Percentiles rank a stretch among this genome's conserved stretches.
These are phyloP conservation scores for Alternaria gansuensis DNA, from an alignment of 2,329 filamentous ascomycete species.

Conservation along the genomic window DNA sequence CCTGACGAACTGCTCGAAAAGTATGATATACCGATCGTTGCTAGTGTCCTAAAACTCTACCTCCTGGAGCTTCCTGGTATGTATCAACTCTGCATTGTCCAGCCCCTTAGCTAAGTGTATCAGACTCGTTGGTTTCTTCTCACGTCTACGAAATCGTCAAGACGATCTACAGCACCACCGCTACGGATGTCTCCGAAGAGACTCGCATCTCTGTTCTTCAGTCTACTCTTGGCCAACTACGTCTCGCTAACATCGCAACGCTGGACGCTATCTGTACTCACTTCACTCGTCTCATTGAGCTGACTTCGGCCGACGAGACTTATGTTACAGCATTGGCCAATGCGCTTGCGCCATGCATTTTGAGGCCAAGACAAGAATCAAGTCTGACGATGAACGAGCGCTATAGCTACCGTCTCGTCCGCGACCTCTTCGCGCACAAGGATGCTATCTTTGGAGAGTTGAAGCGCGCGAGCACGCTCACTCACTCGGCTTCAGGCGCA, in stretches of 20 bases:
- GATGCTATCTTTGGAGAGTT: conserved; percentile 94
- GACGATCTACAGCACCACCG: conserved; percentile 90
- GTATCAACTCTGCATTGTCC: conserved; percentile 39
- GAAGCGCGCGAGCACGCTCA: conserved; percentile 83
- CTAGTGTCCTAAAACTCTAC: conserved; percentile 91
- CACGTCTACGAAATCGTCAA: conserved; percentile 99
- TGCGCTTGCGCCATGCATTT: conserved; percentile 80
- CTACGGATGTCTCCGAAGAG: conserved; percentile 71
- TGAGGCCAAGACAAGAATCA: conserved; percentile 86
- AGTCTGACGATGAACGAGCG: conserved; percentile 95
- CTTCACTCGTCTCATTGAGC: conserved; percentile 93
- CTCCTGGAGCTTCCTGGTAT: conserved; percentile 91
- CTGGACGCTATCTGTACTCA: conserved; percentile 98
- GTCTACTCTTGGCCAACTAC: conserved; percentile 92
- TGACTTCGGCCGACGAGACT: conserved; percentile 92
- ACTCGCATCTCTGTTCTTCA: conserved; percentile 90
- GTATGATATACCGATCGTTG: conserved; percentile 93
- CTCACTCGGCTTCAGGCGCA: conserved; percentile 64
- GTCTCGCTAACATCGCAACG: conserved; percentile 97
- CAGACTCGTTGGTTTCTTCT: conserved; percentile 96
- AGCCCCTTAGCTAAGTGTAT: conserved; percentile 30
- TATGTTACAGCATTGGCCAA: conserved; percentile 80
- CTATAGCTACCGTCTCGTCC: conserved; percentile 87
- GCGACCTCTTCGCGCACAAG: conserved; percentile 93
- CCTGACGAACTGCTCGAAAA: conserved; percentile 79